Base-by-base conservation (phyloP, 2,329 filamentous ascomycete genomes). In the Fusarium siculi region DNA sequence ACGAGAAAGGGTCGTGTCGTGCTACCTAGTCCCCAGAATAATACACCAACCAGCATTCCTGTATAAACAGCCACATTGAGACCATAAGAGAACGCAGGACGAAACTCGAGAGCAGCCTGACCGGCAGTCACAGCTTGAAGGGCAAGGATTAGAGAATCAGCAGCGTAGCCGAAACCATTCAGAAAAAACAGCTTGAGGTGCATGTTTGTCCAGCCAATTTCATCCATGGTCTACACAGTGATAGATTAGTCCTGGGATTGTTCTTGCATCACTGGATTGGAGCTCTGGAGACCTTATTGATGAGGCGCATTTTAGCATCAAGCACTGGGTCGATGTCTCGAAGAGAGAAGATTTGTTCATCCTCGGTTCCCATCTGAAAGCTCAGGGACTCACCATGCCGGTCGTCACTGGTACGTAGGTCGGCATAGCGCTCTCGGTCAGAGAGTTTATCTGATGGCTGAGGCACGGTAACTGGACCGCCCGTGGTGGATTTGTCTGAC, bases 121-220 rank as follows among this genome's bases (percentile, higher is more conserved):
- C 39, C 6, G 5, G 54, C 39, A 25, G 54, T 56, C 19, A 56
- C 54, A 46, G 54, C 54, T 9, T 56, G 54, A 11, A 56, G 54
- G 1, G 54, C 54, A 25, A 46, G 54, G 4, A 56, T 56, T 7
- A 56, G 39, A 21, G 54, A 56, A 12, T 56, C 54, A 36, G 54
- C 54, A 15, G 54, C 54, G 4, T 56, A 56, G 10, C 54, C 54
- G 18, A 56, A 56, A 4, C 54, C 54, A 16, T 56, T 56, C 4
- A 52, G 56, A 12, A 52, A 59, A 25, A 59, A 52, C 4, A 59
- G 21, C 25, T 59, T 59, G 9, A 59, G 43, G 9, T 57, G 40
- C 18, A 57, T 11, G 23, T 57, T 57, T 19, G 40, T 58, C 55
- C 42, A 58, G 2, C 55, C 42, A 2, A 58, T 58, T 10, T 56